Percentiles rank a stretch among this genome's conserved stretches.
Evolutionary conservation across 2,329 filamentous ascomycete genomes (phyloP).

Genomic region (Rhynchosporium graminicola): DNA sequence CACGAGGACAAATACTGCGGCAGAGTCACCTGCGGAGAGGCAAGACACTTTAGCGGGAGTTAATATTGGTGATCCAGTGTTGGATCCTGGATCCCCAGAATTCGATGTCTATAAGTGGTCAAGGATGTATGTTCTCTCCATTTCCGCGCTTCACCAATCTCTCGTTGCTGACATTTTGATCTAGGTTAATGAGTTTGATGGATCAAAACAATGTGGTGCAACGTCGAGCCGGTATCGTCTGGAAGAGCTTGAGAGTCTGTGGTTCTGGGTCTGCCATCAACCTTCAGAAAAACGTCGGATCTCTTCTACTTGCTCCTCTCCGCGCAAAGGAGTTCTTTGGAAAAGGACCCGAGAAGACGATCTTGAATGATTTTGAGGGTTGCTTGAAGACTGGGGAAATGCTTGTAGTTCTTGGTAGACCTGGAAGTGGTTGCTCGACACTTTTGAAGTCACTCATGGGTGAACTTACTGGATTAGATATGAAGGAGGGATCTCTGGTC

Average conservation of each 20-base stretch:
- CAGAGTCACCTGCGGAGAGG: constrained; percentile 24
- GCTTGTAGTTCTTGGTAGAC: constrained; percentile 67
- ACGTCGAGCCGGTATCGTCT: constrained; percentile 60
- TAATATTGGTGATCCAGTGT: constrained; percentile 47
- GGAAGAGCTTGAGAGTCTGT: constrained; percentile 64
- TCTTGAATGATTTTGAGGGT: constrained; percentile 65
- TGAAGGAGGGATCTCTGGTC: constrained; percentile 53
- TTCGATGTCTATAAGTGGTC: constrained; percentile 35
- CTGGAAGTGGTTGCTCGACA: constrained; percentile 65
- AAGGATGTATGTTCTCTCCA: constrained; percentile 27
- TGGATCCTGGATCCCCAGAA: constrained; percentile 52
- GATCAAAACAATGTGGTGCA: constrained; percentile 56
- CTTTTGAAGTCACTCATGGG: constrained; percentile 61
- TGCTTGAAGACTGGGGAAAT: constrained; percentile 65
- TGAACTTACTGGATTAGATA: constrained; percentile 57
- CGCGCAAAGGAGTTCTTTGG: constrained; percentile 57
- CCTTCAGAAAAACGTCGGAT: constrained; percentile 66
- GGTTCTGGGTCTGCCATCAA: constrained; percentile 68
- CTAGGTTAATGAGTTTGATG: constrained; percentile 44
- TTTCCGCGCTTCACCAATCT: not conserved
- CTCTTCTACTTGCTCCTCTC: constrained; percentile 58
- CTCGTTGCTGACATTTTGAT: not conserved
- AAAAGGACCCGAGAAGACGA: constrained; percentile 55
- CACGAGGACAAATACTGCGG: constrained; percentile 21
- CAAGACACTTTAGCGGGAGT: constrained; percentile 42